phyloP scores from a whole-genome alignment of 2,329 filamentous ascomycete genomes.

The Xylaria sp. region DNA sequence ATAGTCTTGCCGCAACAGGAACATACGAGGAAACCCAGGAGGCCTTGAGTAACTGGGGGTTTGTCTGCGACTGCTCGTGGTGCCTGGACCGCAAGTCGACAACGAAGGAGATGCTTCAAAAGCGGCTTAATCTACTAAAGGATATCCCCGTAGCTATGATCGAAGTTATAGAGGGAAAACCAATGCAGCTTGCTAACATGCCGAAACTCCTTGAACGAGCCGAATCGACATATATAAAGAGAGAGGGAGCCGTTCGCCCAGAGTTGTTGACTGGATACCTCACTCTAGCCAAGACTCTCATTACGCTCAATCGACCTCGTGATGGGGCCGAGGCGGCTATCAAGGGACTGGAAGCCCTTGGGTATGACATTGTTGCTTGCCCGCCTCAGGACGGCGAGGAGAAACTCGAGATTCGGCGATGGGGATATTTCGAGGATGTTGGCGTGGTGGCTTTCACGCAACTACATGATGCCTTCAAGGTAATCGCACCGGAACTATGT shows the following conservation, averaged over 20 bases:
- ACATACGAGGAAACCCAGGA: slow-evolving; percentile 49
- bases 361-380: slow-evolving; percentile 42
- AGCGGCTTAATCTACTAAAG: slow-evolving; percentile 33
- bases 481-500: slow-evolving; percentile 39
- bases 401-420: slow-evolving; percentile 31
- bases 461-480: neutral
- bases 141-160: slow-evolving; percentile 3
- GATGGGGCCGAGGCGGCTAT: slow-evolving; percentile 40
- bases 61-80: slow-evolving; percentile 55
- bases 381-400: slow-evolving; percentile 33
- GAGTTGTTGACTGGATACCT: slow-evolving; percentile 40
- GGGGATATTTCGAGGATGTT: slow-evolving; percentile 37
- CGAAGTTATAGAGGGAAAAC: neutral
- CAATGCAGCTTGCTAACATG: slow-evolving; percentile 19
- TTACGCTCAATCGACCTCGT: neutral
- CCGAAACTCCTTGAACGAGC: slow-evolving; percentile 39
- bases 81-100: slow-evolving; percentile 50
- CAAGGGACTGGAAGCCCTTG: slow-evolving; percentile 45
- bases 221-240: slow-evolving; percentile 42
- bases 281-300: neutral
- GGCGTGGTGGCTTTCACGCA: neutral
- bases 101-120: slow-evolving; percentile 20
- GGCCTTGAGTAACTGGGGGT: slow-evolving; percentile 53
- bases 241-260: slow-evolving; percentile 25
- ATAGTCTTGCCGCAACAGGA: slow-evolving; percentile 35